These are phyloP conservation scores for Bremia lactucae DNA, from an alignment of 352 stramenopile species.

Conservation along the genomic window DNA sequence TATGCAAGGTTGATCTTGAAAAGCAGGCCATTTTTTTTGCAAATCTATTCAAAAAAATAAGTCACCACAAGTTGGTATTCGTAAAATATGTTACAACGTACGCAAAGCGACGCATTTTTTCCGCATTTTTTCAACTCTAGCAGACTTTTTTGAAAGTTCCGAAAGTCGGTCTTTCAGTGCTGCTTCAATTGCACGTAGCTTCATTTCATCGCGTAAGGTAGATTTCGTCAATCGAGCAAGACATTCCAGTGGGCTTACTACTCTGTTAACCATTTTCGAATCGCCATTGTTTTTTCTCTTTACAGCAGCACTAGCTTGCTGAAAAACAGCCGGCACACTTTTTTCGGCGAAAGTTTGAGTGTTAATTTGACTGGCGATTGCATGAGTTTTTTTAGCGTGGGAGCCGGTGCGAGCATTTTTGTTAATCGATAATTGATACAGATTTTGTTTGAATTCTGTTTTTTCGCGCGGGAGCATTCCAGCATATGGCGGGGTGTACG, in stretches of 20 bases:
- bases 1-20: not conserved
- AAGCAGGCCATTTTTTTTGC: not conserved
- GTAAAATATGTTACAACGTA: slow-evolving; percentile 1
- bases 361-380: not conserved
- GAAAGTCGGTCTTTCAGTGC: slow-evolving; percentile 9
- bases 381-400: slow-evolving; percentile 1
- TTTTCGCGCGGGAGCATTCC: slow-evolving; percentile 1
- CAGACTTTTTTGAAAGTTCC: slow-evolving; percentile 14
- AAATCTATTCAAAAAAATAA: not conserved
- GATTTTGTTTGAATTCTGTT: not conserved
- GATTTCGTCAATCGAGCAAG: slow-evolving; percentile 12
- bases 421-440: not conserved
- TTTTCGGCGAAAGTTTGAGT: not conserved
- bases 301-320: not conserved
- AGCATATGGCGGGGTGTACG: slow-evolving; percentile 6
- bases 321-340: not conserved
- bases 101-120: slow-evolving; percentile 7
- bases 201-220: slow-evolving; percentile 7
- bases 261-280: slow-evolving; percentile 1
- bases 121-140: slow-evolving; percentile 10
- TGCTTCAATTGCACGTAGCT: slow-evolving; percentile 9
- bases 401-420: not conserved
- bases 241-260: slow-evolving; percentile 3
- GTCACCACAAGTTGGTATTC: not conserved
- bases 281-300: not conserved